A percentile compares a stretch with the other conserved stretches of the same genome.
phyloP scores from a whole-genome alignment of 768 basidiomycete genomes.

The Tulasnella sp. region DNA sequence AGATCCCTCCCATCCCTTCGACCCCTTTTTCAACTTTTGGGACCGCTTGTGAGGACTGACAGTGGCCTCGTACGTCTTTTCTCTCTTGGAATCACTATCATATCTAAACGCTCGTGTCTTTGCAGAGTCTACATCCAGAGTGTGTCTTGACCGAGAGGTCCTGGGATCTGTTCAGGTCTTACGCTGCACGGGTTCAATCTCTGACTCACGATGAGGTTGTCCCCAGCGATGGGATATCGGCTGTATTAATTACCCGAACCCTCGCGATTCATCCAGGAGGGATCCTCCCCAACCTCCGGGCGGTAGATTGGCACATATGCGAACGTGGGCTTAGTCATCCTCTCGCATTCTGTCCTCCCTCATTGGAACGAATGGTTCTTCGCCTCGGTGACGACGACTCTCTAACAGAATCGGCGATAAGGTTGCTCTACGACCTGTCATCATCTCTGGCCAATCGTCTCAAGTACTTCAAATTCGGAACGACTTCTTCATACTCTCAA shows the following conservation, averaged over 20 bases:
- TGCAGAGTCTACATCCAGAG: not conserved
- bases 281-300: not conserved
- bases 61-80: not conserved
- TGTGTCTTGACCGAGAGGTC: not conserved
- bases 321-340: not conserved
- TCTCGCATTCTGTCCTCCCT: not conserved
- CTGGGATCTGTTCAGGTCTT: not conserved
- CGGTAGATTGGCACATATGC: not conserved
- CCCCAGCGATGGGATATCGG: not conserved
- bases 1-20: not conserved
- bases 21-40: conserved; percentile 3
- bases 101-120: not conserved
- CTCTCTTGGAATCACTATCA: not conserved
- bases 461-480: not conserved
- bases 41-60: not conserved
- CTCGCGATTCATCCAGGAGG: not conserved
- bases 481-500: not conserved
- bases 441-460: not conserved
- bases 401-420: not conserved
- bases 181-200: not conserved
- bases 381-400: no score
- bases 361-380: not conserved
- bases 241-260: not conserved
- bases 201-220: not conserved
- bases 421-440: not conserved